Base-by-base conservation (phyloP, 305 asterid species). In the Solanum hybrid region DNA sequence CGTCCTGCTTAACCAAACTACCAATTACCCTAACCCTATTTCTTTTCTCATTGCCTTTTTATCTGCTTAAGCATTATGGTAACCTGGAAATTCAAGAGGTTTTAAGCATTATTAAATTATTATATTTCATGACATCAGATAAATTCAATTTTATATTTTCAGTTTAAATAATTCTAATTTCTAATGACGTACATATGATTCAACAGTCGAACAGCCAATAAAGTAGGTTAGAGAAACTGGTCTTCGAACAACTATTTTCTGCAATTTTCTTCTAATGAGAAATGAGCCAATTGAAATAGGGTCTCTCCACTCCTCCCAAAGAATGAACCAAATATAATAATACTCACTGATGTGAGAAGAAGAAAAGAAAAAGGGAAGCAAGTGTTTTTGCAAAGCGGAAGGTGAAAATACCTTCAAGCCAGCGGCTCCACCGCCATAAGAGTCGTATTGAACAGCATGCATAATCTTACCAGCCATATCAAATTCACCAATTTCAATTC, bases 341-440 rank as follows among this genome's bases (percentile, higher is more conserved):
- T n/a, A 64, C 72, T 64, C 72, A 64, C 72, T 22, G 35, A 34
- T 34, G 1, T 34, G 35, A 34, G 35, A 34, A 34, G 35, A 34
- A 34, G 35, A 34, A 40, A 35, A 13, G 66, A 60, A 60, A 60
- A 60, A 60, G 71, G 71, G 71, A 60, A 60, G 26, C 71, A 3
- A 5, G 17, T 32, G 20, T 3, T 27, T 69, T 69, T 69, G 75
- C 75, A 10, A 4, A 20, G 79, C 14, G 72, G 16, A 85, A 73
- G 36, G 42, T 17, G 87, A 79, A 88, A 82, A 76, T 71, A 95
- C 97, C 96, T 95, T 93, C 87, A 95, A 88, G 36, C 90, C 94
- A 88, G 95, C 92, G 73, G 95, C 91, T 14, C 96, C 96, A n/a
- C 95, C 95, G 88, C 95, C 96, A 76, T 95, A 94, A 24, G 91